A percentile compares a stretch with the other conserved stretches of the same genome.
Conservation (phyloP, 352 stramenopile genomes). For the Pythium diclinum region DNA sequence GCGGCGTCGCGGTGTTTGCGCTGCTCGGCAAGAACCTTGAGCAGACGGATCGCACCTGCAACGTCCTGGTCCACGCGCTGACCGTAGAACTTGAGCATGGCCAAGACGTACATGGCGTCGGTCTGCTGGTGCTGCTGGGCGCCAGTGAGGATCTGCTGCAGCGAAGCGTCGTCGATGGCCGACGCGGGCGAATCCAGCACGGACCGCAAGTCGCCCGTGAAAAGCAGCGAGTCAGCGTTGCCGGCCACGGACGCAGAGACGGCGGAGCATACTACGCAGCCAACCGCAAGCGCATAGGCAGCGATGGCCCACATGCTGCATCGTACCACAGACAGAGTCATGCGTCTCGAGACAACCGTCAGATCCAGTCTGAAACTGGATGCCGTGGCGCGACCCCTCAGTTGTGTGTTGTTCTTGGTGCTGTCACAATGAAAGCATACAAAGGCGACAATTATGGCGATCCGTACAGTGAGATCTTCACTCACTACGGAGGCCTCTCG, state of each 20-base stretch:
- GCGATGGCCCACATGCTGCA: background rate
- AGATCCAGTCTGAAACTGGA: background rate
- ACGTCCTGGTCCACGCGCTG: constrained; percentile 24
- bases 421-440: too few relatives aligned
- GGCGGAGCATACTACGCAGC: too few relatives aligned
- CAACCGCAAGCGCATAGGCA: background rate
- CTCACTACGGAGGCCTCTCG: background rate
- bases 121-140: constrained; percentile 21
- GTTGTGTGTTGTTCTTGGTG: too few relatives aligned
- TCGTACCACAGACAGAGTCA: background rate
- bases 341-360: background rate
- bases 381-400: background rate
- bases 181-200: constrained; percentile 3
- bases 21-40: constrained; percentile 15
- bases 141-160: constrained; percentile 19
- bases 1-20: constrained; percentile 25
- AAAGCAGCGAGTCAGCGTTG: constrained; percentile 10
- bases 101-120: constrained; percentile 31
- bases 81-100: constrained; percentile 31
- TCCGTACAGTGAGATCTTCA: constrained; percentile 8
- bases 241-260: background rate
- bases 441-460: too few relatives aligned
- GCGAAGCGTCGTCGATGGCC: constrained; percentile 11
- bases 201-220: constrained; percentile 20
- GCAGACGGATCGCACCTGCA: constrained; percentile 16